Evolutionary conservation across 768 basidiomycete genomes (phyloP), one percentile per base, ranked within the genome.

Genomic region (Pluteus cervinus): DNA sequence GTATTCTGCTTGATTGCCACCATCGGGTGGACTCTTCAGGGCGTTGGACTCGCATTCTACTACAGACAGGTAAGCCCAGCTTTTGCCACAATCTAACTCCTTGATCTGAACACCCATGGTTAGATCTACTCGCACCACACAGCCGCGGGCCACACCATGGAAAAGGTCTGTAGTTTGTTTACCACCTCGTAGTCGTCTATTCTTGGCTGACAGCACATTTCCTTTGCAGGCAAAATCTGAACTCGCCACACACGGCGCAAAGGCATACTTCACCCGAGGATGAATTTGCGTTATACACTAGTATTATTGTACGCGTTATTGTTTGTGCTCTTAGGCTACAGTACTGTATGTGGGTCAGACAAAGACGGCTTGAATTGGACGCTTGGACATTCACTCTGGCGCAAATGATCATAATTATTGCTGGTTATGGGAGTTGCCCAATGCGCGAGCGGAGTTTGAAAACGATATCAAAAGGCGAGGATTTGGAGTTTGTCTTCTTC

Each of bases 21-120:
- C 7, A 71, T 80, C 18, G 92, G 90, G 24, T 99, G 94, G 94
- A 69, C 71, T 4, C 40, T 93, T 17, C 91, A 99, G 61, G 86
- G 86, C 15, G 49, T 81, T 33, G 90, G 87, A n/a, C 76, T 79
- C 54, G 81, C 75, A 9, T 83, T 73, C 45, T 90, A 85, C 56
- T 91, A 82, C 59, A 77, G 81, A 18, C 73, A 82, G 73, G 88
- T 84, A 41, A 38, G 68, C 58, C 24, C n/a, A 37, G 16, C 29
- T 24, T 28, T 37, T 31, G 20, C 30, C 43, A 20, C 39, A 25
- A 36, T 47, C 45, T 37, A 43, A 35, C 17, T 33, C 16, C 17
- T 29, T 31, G 23, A 29, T 41, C 24, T 40, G 23, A 31, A 33
- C 46, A 29, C 48, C 47, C 10, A 47, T 47, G 15, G 25, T 21